Percentiles rank a stretch among this genome's conserved stretches.
phyloP scores from a whole-genome alignment of 2,329 filamentous ascomycete species.

The Tothia fuscella region DNA sequence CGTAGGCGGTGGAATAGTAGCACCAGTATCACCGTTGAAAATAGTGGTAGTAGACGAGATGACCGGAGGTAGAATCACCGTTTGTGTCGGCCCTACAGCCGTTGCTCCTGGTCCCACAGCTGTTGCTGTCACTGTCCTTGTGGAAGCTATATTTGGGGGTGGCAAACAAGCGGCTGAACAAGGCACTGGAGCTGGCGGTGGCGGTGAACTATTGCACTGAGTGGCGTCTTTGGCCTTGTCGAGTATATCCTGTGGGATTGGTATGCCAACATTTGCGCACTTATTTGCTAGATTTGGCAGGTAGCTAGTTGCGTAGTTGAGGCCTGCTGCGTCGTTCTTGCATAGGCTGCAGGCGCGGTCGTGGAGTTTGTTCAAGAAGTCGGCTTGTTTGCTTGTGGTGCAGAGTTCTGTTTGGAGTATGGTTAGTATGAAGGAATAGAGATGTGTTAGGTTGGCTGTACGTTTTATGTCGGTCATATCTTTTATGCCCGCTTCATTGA shows the following conservation, averaged over 20 bases:
- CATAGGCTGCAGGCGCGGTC: not conserved
- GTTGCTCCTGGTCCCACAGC: too few species aligned
- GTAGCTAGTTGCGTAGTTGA: not conserved
- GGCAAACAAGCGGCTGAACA: too few species aligned
- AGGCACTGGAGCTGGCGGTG: not conserved
- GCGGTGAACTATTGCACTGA: not conserved
- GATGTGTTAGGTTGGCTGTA: not conserved
- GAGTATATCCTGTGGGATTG: not conserved
- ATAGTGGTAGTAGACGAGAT: too few species aligned
- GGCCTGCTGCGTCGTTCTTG: not conserved
- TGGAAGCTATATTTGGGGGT: too few species aligned
- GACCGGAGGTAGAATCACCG: too few species aligned
- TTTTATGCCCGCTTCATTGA: not conserved
- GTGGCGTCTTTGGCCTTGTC: not conserved
- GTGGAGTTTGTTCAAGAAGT: not conserved
- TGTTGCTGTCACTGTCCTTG: too few species aligned
- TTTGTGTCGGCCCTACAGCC: too few species aligned
- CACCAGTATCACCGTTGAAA: too few species aligned
- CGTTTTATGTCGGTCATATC: constrained; percentile 1
- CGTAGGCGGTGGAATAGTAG: too few species aligned
- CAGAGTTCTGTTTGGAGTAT: not conserved
- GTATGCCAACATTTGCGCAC: constrained; percentile 2
- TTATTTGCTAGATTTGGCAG: not conserved
- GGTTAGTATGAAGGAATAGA: not conserved
- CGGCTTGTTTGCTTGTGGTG: not conserved